Conservation (phyloP, 192 early-diverging fungal genomes). For the Coemansia reversa region DNA sequence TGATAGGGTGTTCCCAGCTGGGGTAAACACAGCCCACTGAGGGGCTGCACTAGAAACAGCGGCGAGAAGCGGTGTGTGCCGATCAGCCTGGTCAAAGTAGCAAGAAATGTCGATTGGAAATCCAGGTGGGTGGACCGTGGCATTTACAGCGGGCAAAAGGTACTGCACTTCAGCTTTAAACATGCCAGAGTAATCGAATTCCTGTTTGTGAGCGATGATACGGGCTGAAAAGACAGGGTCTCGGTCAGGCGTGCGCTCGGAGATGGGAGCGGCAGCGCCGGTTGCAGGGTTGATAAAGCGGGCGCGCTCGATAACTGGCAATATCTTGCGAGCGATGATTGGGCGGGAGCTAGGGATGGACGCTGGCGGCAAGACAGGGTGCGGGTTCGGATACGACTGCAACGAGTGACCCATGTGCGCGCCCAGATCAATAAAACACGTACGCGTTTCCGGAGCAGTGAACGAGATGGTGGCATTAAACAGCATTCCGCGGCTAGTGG, state of each 20-base stretch:
- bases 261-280: constrained; percentile 12
- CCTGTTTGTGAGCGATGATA: constrained; percentile 41
- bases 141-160: constrained; percentile 20
- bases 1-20: constrained; percentile 39
- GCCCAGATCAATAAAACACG: constrained; percentile 53
- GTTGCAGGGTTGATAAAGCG: constrained; percentile 23
- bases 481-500: constrained; percentile 21
- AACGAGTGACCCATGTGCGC: constrained; percentile 34
- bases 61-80: constrained; percentile 37
- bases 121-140: constrained; percentile 11
- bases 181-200: constrained; percentile 20
- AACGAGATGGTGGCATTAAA: constrained; percentile 38
- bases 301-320: constrained; percentile 49
- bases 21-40: constrained; percentile 36
- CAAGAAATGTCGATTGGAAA: constrained; percentile 40
- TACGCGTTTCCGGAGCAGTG: constrained; percentile 45
- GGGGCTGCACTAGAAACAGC: constrained; percentile 31
- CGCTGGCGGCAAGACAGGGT: constrained; percentile 25
- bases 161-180: constrained; percentile 41
- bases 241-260: constrained; percentile 26
- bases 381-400: constrained; percentile 50
- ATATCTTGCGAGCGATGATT: constrained; percentile 19
- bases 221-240: constrained; percentile 37
- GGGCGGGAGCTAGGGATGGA: neutral
- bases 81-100: constrained; percentile 45